These are phyloP conservation scores for Kandelia obovata DNA, from an alignment of 345 rosid species.

Conservation along the genomic window DNA sequence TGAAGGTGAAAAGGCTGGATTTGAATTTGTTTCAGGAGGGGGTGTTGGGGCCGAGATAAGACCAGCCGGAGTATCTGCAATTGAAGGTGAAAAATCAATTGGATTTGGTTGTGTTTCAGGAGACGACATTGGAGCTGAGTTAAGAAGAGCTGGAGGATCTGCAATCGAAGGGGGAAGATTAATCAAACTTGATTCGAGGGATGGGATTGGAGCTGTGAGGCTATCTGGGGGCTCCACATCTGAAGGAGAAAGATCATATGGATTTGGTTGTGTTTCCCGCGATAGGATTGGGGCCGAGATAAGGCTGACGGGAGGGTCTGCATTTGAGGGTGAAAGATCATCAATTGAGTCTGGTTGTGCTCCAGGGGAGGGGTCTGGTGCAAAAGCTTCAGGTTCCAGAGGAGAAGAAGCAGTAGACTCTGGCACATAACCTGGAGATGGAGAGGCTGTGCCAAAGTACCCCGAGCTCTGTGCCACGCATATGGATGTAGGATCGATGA, in stretches of 20 bases:
- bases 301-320: neutral
- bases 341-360: too few species aligned
- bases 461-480: slow-evolving; percentile 1
- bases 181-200: too few species aligned
- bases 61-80: neutral
- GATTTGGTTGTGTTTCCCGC: too few species aligned
- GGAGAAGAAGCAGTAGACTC: neutral
- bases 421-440: neutral
- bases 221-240: too few species aligned
- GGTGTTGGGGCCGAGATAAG: neutral
- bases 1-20: neutral
- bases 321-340: neutral
- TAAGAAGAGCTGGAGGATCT: neutral
- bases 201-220: too few species aligned
- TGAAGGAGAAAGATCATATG: too few species aligned
- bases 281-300: neutral
- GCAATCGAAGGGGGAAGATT: neutral
- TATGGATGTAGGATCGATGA: slow-evolving; percentile 23
- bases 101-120: slow-evolving; percentile 1
- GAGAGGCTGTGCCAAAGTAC: neutral
- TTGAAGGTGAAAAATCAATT: neutral
- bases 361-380: neutral
- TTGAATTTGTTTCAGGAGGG: neutral
- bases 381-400: neutral
- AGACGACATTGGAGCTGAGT: neutral